Evolutionary conservation across 352 stramenopile species (phyloP), one percentile per base, ranked within the genome.

Genomic region (Pythium dissimile): DNA sequence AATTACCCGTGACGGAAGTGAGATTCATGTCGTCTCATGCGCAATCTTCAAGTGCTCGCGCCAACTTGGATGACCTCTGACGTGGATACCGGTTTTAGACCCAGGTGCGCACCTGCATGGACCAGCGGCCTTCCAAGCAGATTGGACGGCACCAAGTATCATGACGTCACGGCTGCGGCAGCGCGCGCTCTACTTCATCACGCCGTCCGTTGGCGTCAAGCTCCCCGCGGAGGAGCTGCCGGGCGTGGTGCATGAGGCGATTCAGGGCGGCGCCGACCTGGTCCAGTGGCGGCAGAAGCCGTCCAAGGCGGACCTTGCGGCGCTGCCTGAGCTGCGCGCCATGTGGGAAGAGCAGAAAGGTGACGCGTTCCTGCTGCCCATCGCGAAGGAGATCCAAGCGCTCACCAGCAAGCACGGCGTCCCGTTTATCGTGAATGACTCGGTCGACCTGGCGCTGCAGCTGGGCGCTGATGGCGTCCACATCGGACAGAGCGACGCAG

Each of bases 121-220:
- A n/a, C n/a, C n/a, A n/a, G n/a, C n/a, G n/a, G n/a, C n/a, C n/a
- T n/a, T n/a, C n/a, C n/a, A n/a, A n/a, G n/a, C n/a, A 16, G 10
- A n/a, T 35, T 51, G 26, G 16, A 23, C 35, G 43, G 16, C 10
- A 6, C 13, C 21, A 37, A 38, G 24, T 16, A 47, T 6, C 30
- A 59, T 60, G 54, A 52, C 54, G 42, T 58, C 38, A 54, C 35
- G 45, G 9, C 23, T 66, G 39, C 32, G 47, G 21, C 52, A 63
- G 12, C 70, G 65, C 21, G 38, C 47, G 61, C 73, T 86, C 45
- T 86, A 86, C 66, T 83, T 84, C 71, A 81, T 86, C 66, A 86
- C 76, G 32, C 76, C 76, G 24, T 78, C 73, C 1, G 63, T 76
- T 8, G 66, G 71, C 15, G 35, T 32, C 38, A 54, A 57, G 26